Percentiles rank a stretch among this genome's conserved stretches.
Evolutionary conservation across 305 asterid species (phyloP).

Genomic region (Withania somnifera): DNA sequence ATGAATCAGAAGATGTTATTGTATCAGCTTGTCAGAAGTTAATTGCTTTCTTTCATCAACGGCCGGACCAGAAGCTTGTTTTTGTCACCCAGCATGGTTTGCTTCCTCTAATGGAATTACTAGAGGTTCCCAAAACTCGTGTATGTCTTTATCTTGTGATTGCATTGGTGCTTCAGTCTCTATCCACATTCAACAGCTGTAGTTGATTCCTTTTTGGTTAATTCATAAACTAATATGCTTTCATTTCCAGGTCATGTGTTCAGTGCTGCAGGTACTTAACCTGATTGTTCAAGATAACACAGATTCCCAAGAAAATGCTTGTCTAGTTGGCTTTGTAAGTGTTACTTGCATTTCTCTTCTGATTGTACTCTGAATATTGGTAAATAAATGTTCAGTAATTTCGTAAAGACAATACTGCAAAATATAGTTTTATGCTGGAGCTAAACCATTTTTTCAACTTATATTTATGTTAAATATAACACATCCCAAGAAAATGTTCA

Average conservation of each 20-base stretch:
- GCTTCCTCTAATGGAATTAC: constrained; percentile 89
- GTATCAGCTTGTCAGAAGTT: constrained; percentile 91
- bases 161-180: neutral
- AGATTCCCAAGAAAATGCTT: constrained; percentile 95
- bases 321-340: constrained; percentile 97
- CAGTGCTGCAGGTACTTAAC: constrained; percentile 89
- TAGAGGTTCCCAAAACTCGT: constrained; percentile 79
- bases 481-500: constrained; percentile 85
- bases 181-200: neutral
- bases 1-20: constrained; percentile 86
- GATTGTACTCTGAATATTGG: neutral
- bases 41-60: constrained; percentile 64
- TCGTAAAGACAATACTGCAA: neutral
- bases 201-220: neutral
- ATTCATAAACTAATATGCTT: constrained; percentile 3
- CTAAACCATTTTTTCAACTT: constrained; percentile 38
- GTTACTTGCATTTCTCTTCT: neutral
- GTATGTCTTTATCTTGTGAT: constrained; percentile 38
- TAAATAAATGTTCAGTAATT: neutral
- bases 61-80: constrained; percentile 90
- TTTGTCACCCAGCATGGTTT: constrained; percentile 94
- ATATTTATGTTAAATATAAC: constrained; percentile 46
- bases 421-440: neutral
- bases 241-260: constrained; percentile 63
- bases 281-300: constrained; percentile 84